Percentiles rank a stretch among this genome's conserved stretches.
phyloP scores from a whole-genome alignment of 73 alveolate genomes.

The Stentor roeselii region DNA sequence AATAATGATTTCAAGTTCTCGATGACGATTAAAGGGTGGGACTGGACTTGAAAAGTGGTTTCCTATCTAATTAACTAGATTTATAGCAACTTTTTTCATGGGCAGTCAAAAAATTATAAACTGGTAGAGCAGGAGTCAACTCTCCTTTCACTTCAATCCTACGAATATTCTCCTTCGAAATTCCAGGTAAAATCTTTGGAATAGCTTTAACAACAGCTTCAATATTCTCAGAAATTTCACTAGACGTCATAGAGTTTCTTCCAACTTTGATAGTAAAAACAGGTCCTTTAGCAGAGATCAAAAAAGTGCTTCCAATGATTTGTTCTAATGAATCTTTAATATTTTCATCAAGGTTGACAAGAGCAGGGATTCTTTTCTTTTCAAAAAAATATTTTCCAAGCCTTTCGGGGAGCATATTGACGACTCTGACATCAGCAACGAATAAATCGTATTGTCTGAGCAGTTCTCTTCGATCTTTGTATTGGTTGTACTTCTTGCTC shows the following conservation, averaged over 20 bases:
- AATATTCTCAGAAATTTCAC: slow-evolving; percentile 1
- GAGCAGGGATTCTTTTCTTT: slow-evolving; percentile 77
- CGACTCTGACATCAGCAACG: slow-evolving; percentile 76
- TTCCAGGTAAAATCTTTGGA: slow-evolving; percentile 11
- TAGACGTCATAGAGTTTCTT: slow-evolving; percentile 18
- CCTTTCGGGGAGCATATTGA: slow-evolving; percentile 62
- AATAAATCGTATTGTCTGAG: slow-evolving; percentile 69
- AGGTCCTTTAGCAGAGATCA: slow-evolving; percentile 27
- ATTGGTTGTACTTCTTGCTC: slow-evolving; percentile 30
- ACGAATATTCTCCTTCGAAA: background rate
- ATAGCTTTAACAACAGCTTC: slow-evolving; percentile 16
- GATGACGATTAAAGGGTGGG: background rate
- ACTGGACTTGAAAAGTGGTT: too few relatives aligned
- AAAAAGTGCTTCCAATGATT: slow-evolving; percentile 7
- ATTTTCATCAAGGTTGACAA: background rate
- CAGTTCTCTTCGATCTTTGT: slow-evolving; percentile 48
- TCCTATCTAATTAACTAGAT: too few relatives aligned
- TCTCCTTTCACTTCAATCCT: slow-evolving; percentile 26
- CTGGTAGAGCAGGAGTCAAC: slow-evolving; percentile 22
- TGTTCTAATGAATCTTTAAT: background rate
- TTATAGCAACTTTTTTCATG: background rate
- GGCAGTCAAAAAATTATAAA: slow-evolving; percentile 15
- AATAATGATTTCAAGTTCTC: too few relatives aligned
- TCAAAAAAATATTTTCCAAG: slow-evolving; percentile 80
- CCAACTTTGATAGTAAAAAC: slow-evolving; percentile 6